phyloP scores from a whole-genome alignment of 257 asterid genomes.

The Echium plantagineum region DNA sequence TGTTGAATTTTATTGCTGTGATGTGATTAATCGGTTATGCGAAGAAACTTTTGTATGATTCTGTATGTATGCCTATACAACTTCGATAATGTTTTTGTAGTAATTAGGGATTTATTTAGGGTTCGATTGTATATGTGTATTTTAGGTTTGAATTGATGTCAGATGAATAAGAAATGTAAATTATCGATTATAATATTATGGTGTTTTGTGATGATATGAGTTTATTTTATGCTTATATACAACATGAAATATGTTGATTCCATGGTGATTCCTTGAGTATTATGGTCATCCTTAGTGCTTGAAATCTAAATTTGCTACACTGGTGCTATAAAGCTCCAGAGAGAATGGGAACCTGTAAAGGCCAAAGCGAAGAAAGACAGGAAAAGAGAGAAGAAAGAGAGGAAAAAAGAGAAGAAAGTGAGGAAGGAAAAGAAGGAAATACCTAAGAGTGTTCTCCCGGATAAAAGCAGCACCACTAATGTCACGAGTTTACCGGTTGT shows the following conservation, averaged over 20 bases:
- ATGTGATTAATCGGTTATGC: too few relatives aligned
- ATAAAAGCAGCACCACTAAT: constrained; percentile 3
- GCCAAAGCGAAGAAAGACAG: constrained; percentile 38
- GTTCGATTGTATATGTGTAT: neutral
- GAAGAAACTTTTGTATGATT: too few relatives aligned
- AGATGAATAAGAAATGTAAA: too few relatives aligned
- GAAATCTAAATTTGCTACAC: constrained; percentile 46
- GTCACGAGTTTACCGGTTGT: constrained; percentile 10
- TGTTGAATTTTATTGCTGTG: constrained; percentile 7
- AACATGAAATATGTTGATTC: neutral
- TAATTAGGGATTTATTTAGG: neutral
- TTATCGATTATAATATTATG: too few relatives aligned
- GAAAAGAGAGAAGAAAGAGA: constrained; percentile 28
- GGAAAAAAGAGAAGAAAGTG: too few relatives aligned
- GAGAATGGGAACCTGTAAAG: constrained; percentile 41
- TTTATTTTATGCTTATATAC: neutral
- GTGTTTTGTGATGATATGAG: neutral
- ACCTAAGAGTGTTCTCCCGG: constrained; percentile 12
- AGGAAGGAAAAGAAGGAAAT: constrained; percentile 27
- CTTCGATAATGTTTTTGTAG: too few relatives aligned
- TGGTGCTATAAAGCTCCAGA: constrained; percentile 93
- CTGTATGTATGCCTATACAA: too few relatives aligned
- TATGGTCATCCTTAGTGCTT: constrained; percentile 26
- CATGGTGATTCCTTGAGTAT: constrained; percentile 8
- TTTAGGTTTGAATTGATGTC: too few relatives aligned